These are phyloP conservation scores for Penicillium corylophilum DNA, from an alignment of 2,329 filamentous ascomycete species.

Conservation along the genomic window DNA sequence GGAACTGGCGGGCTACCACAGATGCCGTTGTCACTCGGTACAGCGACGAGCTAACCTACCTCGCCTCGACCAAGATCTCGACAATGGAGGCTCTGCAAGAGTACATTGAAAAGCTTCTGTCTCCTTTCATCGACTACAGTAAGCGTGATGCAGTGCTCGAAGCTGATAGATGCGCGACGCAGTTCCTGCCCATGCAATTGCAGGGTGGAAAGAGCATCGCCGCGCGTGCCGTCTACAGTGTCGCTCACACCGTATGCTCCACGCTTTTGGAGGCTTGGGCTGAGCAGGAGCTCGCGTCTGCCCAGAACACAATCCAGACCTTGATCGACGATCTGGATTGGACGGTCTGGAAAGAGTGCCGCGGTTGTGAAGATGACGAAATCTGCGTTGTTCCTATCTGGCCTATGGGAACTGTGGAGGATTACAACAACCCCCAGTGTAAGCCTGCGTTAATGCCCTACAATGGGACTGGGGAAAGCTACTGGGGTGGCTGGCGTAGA, in stretches of 20 bases:
- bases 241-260: slow-evolving; percentile 34
- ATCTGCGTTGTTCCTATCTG: slow-evolving; percentile 64
- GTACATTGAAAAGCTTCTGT: slow-evolving; percentile 31
- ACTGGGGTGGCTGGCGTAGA: slow-evolving; percentile 35
- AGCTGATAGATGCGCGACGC: slow-evolving; percentile 32
- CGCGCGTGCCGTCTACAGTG: slow-evolving; percentile 27
- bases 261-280: slow-evolving; percentile 28
- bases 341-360: slow-evolving; percentile 60
- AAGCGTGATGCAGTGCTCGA: slow-evolving; percentile 28
- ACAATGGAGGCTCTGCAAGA: slow-evolving; percentile 24
- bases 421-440: slow-evolving; percentile 54
- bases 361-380: slow-evolving; percentile 54
- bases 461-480: slow-evolving; percentile 22
- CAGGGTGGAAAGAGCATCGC: slow-evolving; percentile 20
- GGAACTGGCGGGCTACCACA: slow-evolving; percentile 66
- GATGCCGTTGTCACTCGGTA: slow-evolving; percentile 68
- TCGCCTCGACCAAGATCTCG: slow-evolving; percentile 28
- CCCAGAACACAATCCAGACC: slow-evolving; percentile 33
- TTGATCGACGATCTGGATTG: slow-evolving; percentile 57
- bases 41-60: slow-evolving; percentile 51
- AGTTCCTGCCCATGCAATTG: slow-evolving; percentile 31
- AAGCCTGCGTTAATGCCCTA: slow-evolving; percentile 28
- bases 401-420: slow-evolving; percentile 57
- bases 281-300: slow-evolving; percentile 22
- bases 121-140: slow-evolving; percentile 38